Base-by-base conservation (phyloP, 305 asterid species). In the Plantago lanceolata region DNA sequence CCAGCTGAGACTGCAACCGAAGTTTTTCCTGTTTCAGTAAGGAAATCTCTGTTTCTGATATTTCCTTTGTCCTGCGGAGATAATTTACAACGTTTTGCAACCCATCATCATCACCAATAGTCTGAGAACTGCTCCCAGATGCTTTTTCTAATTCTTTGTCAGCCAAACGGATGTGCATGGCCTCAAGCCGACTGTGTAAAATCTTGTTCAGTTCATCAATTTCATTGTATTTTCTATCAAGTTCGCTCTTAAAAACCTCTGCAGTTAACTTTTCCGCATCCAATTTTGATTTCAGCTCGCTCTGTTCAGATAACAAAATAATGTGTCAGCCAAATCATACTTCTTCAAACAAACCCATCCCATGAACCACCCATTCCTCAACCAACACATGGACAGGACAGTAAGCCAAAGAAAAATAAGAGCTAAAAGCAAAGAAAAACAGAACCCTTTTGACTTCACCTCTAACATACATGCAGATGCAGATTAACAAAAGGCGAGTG, bases 41-140 rank as follows among this genome's bases (percentile, higher is more conserved):
- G 57, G 95, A 93, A 57, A 85, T 87, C 79, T 93, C 99, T n/a
- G 96, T 85, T 79, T 93, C 97, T 8, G 90, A 82, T 71, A 90
- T 87, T 68, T 93, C 96, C 85, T 93, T 93, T 4, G 99, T 78
- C 65, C 95, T 84, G 19, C 96, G 81, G 19, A 93, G 96, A 81
- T 90, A 93, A 68, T 76, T 90, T 63, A 93, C 87, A 69, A 93
- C 89, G 51, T 67, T 76, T 64, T 82, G 95, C 79, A 93, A 31
- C 68, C 96, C 97, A 45, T 86, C 88, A 49, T 90, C 96, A 66
- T 65, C 81, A 66, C 79, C 78, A 6, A 78, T 45, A 69, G 71
- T 70, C 57, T 72, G 82, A 59, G 82, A 64, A 71, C 77, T 55
- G 75, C 82, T 80, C 60, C 90, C 91, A 67, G 79, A 73, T 69